Evolutionary conservation across 169 alveolate genomes (phyloP).

Genomic region (Eimeria mitis): DNA sequence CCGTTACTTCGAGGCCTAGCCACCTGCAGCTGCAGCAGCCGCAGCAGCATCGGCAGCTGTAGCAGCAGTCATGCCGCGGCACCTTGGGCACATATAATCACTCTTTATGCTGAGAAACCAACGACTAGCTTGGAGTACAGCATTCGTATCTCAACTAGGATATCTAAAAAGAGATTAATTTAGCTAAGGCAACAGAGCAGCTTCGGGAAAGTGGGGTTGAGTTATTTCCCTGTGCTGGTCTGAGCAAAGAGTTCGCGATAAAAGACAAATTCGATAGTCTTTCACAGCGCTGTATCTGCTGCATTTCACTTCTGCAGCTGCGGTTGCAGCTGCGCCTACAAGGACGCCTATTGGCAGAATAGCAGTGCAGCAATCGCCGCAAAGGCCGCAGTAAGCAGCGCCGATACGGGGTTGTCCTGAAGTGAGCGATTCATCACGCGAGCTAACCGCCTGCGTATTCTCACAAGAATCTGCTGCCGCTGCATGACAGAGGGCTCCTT

Average conservation of each 20-base stretch:
- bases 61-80: background rate
- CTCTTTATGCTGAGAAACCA: background rate
- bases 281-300: background rate
- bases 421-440: conserved; percentile 37
- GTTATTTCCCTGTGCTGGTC: background rate
- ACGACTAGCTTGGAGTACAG: background rate
- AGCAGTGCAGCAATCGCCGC: background rate
- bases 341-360: background rate
- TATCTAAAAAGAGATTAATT: background rate
- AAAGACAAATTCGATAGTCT: background rate
- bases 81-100: background rate
- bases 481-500: background rate
- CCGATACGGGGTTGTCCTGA: background rate
- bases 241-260: background rate
- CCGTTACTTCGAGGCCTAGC: conserved; percentile 17
- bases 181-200: background rate
- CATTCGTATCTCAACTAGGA: background rate
- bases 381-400: background rate
- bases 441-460: conserved; percentile 35
- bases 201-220: background rate
- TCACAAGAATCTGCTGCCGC: background rate
- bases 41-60: background rate
- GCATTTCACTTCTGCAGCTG: background rate
- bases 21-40: conserved; percentile 2
- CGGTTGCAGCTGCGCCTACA: background rate